Evolutionary conservation across 306 rosid species (phyloP).

Genomic region (Castanospermum australe): DNA sequence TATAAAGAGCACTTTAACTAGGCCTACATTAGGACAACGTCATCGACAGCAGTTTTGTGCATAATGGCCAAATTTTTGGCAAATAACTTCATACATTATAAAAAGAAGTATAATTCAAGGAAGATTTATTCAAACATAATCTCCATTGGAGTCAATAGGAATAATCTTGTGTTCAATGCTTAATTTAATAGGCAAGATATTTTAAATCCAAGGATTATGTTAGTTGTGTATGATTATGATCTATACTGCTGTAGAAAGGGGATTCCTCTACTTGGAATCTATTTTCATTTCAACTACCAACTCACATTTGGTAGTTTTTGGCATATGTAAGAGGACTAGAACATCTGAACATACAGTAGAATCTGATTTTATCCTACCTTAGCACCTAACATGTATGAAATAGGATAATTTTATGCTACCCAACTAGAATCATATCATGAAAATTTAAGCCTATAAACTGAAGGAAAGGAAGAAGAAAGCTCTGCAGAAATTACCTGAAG

Average conservation of each 20-base stretch:
- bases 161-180: neutral
- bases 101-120: neutral
- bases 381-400: neutral
- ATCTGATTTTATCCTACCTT: neutral
- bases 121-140: neutral
- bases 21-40: neutral
- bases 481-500: constrained; percentile 63
- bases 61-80: neutral
- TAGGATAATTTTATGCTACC: neutral
- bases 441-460: neutral
- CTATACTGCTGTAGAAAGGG: no score
- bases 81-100: neutral
- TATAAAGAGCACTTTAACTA: neutral
- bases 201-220: neutral
- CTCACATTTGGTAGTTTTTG: neutral
- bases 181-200: neutral
- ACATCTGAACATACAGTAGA: neutral
- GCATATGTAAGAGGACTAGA: neutral
- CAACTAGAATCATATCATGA: constrained; percentile 3
- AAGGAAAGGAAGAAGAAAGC: constrained; percentile 25
- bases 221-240: neutral
- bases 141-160: neutral
- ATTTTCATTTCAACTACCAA: neutral
- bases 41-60: neutral
- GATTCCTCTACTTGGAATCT: neutral